Conservation (phyloP, 179 eudicot species). For the Nepenthes alata region DNA sequence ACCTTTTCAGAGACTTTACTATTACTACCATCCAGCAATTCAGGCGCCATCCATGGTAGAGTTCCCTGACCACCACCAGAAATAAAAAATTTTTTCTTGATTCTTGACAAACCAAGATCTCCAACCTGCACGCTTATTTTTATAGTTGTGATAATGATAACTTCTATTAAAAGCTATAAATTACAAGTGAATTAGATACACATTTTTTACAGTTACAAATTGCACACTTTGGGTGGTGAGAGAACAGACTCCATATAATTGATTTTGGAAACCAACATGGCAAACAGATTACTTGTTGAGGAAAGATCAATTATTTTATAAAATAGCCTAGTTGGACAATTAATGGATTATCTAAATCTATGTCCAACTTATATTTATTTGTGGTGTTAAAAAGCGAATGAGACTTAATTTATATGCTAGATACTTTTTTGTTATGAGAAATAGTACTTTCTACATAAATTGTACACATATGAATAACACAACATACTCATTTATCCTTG, state of each 20-base stretch:
- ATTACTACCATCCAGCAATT: constrained; percentile 42
- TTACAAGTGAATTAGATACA: not conserved
- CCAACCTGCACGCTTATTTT: constrained; percentile 23
- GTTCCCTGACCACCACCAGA: constrained; percentile 52
- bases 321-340: not conserved
- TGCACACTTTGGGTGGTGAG: not conserved
- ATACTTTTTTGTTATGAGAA: no score
- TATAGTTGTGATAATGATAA: no score
- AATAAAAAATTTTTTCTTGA: constrained; percentile 36
- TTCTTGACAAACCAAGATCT: constrained; percentile 46
- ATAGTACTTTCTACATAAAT: no score
- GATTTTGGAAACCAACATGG: not conserved
- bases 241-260: not conserved
- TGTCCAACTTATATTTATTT: no score
- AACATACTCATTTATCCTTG: no score
- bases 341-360: no score
- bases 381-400: no score
- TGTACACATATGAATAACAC: no score
- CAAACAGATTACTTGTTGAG: not conserved
- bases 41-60: constrained; percentile 63
- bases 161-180: not conserved
- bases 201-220: not conserved
- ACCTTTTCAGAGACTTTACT: constrained; percentile 46
- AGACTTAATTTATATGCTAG: no score
- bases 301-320: not conserved